A percentile compares a stretch with the other conserved stretches of the same genome.
phyloP scores from a whole-genome alignment of 305 asterid genomes.

The Fraxinus sp. region DNA sequence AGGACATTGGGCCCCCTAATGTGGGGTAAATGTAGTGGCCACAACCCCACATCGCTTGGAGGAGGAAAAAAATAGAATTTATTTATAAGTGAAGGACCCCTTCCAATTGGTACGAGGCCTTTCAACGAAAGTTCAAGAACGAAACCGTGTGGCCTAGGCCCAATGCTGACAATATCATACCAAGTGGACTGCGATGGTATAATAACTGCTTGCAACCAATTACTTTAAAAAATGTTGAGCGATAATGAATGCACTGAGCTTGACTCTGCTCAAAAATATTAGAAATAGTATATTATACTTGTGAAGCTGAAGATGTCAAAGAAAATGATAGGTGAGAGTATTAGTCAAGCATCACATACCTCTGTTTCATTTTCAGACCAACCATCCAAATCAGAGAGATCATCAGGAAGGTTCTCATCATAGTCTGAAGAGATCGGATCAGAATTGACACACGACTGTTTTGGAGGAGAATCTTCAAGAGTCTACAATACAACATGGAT shows the following conservation, averaged over 20 bases:
- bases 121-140: neutral
- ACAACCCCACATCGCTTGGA: neutral
- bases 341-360: constrained; percentile 31
- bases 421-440: constrained; percentile 57
- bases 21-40: neutral
- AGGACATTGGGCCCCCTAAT: neutral
- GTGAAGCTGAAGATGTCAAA: constrained; percentile 15
- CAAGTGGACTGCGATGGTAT: neutral
- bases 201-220: neutral
- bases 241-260: constrained; percentile 11
- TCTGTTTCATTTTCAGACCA: constrained; percentile 55
- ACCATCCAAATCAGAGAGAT: constrained; percentile 48
- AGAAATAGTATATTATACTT: constrained; percentile 13
- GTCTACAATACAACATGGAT: constrained; percentile 42
- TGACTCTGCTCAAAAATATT: constrained; percentile 3
- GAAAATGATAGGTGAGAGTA: neutral
- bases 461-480: constrained; percentile 59
- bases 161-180: neutral
- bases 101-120: neutral
- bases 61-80: neutral
- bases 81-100: neutral
- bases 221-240: constrained; percentile 8
- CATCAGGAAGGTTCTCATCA: constrained; percentile 41
- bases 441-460: constrained; percentile 33
- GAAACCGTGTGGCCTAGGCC: neutral